Percentiles rank a stretch among this genome's conserved stretches.
These are phyloP conservation scores for Cryphonectria naterciae DNA, from an alignment of 2,329 filamentous ascomycete genomes.

Conservation along the genomic window DNA sequence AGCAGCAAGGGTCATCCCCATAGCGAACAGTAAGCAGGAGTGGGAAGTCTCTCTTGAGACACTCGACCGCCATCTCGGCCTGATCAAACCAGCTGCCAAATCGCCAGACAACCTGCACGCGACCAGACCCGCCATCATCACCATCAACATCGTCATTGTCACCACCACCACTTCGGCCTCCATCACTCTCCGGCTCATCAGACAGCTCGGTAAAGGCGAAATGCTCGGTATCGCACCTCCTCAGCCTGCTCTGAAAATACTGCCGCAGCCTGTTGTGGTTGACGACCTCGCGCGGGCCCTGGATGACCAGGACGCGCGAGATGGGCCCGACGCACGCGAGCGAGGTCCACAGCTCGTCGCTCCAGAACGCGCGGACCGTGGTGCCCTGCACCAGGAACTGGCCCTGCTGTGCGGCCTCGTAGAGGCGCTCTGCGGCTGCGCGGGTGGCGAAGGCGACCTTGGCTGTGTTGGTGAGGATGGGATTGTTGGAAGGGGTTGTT, in stretches of 20 bases:
- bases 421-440: neutral
- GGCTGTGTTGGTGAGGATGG: neutral
- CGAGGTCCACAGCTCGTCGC: neutral
- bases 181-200: neutral
- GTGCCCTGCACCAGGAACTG: neutral
- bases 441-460: neutral
- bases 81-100: conserved; percentile 19
- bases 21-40: conserved; percentile 10
- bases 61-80: conserved; percentile 10
- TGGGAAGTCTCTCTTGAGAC: neutral
- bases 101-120: conserved; percentile 5
- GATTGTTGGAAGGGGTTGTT: neutral
- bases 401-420: neutral
- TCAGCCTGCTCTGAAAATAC: neutral
- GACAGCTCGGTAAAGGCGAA: neutral
- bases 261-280: neutral
- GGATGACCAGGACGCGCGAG: neutral
- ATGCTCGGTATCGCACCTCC: neutral
- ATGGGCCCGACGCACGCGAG: neutral
- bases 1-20: conserved; percentile 1
- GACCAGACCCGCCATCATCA: neutral
- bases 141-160: neutral
- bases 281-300: neutral
- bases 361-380: neutral
- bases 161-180: too few species aligned